Evolutionary conservation across 2,329 filamentous ascomycete species (phyloP).

Genomic region (Botryotinia narcissicola): DNA sequence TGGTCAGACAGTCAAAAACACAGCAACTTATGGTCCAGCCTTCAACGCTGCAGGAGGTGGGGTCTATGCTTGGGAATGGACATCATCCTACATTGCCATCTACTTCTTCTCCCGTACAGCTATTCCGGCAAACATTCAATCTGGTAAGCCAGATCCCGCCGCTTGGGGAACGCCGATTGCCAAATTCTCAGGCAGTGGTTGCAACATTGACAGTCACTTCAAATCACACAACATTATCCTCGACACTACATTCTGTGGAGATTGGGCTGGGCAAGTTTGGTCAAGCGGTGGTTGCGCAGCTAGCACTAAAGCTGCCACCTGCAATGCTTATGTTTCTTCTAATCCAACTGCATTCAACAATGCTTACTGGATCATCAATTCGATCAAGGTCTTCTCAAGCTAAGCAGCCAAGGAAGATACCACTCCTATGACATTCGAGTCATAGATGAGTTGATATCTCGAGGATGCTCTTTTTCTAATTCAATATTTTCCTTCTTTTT

Average conservation of each 20-base stretch:
- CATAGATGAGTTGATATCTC: slow-evolving; percentile 1
- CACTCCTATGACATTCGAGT: background rate
- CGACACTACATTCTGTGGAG: slow-evolving; percentile 80
- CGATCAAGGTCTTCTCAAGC: slow-evolving; percentile 31
- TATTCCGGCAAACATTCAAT: slow-evolving; percentile 62
- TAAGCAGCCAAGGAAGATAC: slow-evolving; percentile 22
- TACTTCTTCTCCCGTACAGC: slow-evolving; percentile 74
- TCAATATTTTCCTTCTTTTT: background rate
- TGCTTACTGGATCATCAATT: slow-evolving; percentile 75
- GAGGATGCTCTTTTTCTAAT: background rate
- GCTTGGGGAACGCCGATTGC: slow-evolving; percentile 69
- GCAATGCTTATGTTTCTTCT: slow-evolving; percentile 66
- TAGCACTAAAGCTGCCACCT: slow-evolving; percentile 55
- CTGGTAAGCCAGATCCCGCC: slow-evolving; percentile 57
- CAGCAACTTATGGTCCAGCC: slow-evolving; percentile 59
- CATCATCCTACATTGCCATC: slow-evolving; percentile 64
- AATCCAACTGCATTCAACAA: slow-evolving; percentile 70
- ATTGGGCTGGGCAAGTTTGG: slow-evolving; percentile 79
- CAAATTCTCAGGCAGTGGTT: slow-evolving; percentile 65
- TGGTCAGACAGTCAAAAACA: slow-evolving; percentile 50
- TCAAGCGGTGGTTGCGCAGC: slow-evolving; percentile 55
- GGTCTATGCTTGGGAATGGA: slow-evolving; percentile 77
- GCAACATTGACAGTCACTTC: slow-evolving; percentile 71
- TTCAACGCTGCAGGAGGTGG: slow-evolving; percentile 72
- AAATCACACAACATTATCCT: slow-evolving; percentile 72